Percentiles rank a stretch among this genome's conserved stretches.
Evolutionary conservation across 2,329 filamentous ascomycete species (phyloP).

Genomic region (Colletotrichum abscissum): DNA sequence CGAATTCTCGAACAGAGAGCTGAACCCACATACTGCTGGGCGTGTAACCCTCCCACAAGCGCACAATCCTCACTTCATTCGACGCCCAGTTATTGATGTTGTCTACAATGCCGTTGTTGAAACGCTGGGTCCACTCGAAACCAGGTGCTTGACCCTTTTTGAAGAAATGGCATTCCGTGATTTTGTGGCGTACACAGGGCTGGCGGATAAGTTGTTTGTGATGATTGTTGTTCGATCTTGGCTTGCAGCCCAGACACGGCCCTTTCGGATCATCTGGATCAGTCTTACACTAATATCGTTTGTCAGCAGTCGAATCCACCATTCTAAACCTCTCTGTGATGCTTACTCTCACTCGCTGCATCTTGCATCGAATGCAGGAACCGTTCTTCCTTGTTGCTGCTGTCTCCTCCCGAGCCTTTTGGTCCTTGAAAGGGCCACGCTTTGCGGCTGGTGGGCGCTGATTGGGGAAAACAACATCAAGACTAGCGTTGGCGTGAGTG

Average conservation of each 20-base stretch:
- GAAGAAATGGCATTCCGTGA: conserved; percentile 67
- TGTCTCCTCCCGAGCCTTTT: conserved; percentile 62
- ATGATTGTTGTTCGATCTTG: conserved; percentile 57
- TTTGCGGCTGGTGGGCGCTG: conserved; percentile 51
- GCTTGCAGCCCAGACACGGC: conserved; percentile 63
- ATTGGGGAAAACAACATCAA: conserved; percentile 49
- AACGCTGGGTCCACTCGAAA: conserved; percentile 69
- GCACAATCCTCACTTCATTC: conserved; percentile 59
- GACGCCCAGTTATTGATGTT: conserved; percentile 68
- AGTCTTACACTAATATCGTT: conserved; percentile 60
- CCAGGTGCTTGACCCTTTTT: conserved; percentile 69
- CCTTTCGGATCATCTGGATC: conserved; percentile 59
- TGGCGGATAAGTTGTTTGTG: conserved; percentile 56
- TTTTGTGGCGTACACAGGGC: conserved; percentile 70
- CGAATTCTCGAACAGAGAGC: conserved; percentile 65
- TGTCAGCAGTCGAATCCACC: background rate
- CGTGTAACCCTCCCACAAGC: conserved; percentile 66
- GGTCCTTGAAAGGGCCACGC: conserved; percentile 66
- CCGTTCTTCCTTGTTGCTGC: conserved; percentile 68
- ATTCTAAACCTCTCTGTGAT: background rate
- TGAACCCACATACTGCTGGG: conserved; percentile 51
- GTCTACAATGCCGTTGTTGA: conserved; percentile 63
- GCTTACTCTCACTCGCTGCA: conserved; percentile 71
- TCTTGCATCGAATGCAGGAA: conserved; percentile 69
- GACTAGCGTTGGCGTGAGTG: background rate